Evolutionary conservation across 495 filamentous ascomycete genomes (phyloP).

Genomic region (Podospora tetraspora): DNA sequence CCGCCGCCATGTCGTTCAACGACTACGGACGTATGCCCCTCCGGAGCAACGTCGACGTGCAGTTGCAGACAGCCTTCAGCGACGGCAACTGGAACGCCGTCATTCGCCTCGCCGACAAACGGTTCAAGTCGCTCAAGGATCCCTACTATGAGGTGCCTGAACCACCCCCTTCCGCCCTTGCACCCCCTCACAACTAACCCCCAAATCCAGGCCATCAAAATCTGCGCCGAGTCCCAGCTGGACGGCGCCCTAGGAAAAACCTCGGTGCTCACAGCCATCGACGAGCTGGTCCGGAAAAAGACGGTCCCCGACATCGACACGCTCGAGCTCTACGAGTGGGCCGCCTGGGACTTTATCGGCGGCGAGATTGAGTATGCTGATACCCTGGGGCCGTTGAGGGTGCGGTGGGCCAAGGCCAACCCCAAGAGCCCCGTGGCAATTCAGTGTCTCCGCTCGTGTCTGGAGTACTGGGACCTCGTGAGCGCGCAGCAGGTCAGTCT

Average conservation of each 20-base stretch:
- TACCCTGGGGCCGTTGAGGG: slow-evolving; percentile 39
- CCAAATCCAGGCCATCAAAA: slow-evolving; percentile 36
- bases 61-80: slow-evolving; percentile 36
- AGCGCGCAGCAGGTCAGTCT: slow-evolving; percentile 42
- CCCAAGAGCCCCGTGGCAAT: slow-evolving; percentile 34
- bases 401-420: slow-evolving; percentile 38
- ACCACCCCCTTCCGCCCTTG: too few species aligned
- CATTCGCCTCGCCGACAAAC: slow-evolving; percentile 38
- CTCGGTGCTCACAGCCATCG: slow-evolving; percentile 31
- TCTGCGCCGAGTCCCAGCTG: slow-evolving; percentile 40
- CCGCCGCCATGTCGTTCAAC: slow-evolving; percentile 23
- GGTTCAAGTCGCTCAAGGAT: slow-evolving; percentile 40
- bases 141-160: slow-evolving; percentile 41
- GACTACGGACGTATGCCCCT: slow-evolving; percentile 28
- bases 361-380: slow-evolving; percentile 32
- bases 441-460: slow-evolving; percentile 39
- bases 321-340: slow-evolving; percentile 42
- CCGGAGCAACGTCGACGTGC: slow-evolving; percentile 35
- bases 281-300: slow-evolving; percentile 36
- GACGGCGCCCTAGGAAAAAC: slow-evolving; percentile 36
- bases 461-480: slow-evolving; percentile 43
- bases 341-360: slow-evolving; percentile 24
- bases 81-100: slow-evolving; percentile 41
- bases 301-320: slow-evolving; percentile 35
- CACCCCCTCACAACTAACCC: slow-evolving; percentile 11